Conservation (phyloP, 345 rosid species). For the Brassica carinata region DNA sequence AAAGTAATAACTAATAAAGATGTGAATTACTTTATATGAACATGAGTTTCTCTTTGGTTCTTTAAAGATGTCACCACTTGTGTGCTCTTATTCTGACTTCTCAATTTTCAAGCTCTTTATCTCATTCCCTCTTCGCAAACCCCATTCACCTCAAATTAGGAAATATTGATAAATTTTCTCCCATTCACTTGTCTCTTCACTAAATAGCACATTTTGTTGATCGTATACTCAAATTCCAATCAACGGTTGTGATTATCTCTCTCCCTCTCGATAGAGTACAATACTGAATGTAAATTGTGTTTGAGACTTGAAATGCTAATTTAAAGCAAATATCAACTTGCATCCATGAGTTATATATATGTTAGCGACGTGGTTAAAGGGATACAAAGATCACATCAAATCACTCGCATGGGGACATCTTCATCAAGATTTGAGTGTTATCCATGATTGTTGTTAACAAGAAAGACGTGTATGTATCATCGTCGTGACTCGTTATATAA, state of each 20-base stretch:
- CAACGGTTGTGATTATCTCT: conserved; percentile 29
- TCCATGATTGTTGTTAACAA: conserved; percentile 36
- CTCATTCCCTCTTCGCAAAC: conserved; percentile 24
- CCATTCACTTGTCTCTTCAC: conserved; percentile 29
- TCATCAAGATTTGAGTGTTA: conserved; percentile 32
- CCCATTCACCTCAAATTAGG: conserved; percentile 27
- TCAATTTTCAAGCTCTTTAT: conserved; percentile 23
- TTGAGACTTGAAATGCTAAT: conserved; percentile 18
- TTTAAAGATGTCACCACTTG: conserved; percentile 38
- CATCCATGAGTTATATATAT: conserved; percentile 3
- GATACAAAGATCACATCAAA: conserved; percentile 21
- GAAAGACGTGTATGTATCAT: conserved; percentile 35
- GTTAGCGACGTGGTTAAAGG: conserved; percentile 20
- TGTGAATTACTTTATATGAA: conserved; percentile 32
- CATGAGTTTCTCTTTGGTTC: conserved; percentile 36
- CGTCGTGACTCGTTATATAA: conserved; percentile 25
- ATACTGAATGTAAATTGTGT: conserved; percentile 26
- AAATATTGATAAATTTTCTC: conserved; percentile 21
- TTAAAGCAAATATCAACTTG: conserved; percentile 6
- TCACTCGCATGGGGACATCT: conserved; percentile 28
- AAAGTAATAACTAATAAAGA: conserved; percentile 28
- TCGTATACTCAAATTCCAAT: conserved; percentile 13
- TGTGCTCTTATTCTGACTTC: conserved; percentile 43
- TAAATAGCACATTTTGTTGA: conserved; percentile 34
- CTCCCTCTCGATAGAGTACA: conserved; percentile 17